Evolutionary conservation across 345 rosid genomes (phyloP).

Genomic region (Populus alba): DNA sequence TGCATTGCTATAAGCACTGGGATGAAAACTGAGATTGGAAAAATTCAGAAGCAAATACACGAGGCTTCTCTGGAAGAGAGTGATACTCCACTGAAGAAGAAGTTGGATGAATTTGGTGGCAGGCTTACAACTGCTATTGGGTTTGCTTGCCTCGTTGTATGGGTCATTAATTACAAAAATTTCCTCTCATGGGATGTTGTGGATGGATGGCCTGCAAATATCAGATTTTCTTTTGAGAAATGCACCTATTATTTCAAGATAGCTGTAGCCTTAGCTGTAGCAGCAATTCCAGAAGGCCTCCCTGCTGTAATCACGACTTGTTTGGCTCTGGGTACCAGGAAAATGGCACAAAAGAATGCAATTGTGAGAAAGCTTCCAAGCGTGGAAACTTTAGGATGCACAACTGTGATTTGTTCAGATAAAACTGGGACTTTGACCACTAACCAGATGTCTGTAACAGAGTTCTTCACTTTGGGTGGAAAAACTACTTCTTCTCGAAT

Average conservation of each 20-base stretch:
- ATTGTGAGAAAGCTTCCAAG: slow-evolving; percentile 88
- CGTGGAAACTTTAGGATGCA: slow-evolving; percentile 94
- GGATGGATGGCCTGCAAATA: slow-evolving; percentile 69
- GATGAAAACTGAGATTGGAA: slow-evolving; percentile 91
- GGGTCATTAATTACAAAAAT: slow-evolving; percentile 81
- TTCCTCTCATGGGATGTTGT: slow-evolving; percentile 72
- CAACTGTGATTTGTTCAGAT: slow-evolving; percentile 95
- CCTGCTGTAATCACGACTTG: slow-evolving; percentile 94
- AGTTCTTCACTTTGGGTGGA: slow-evolving; percentile 74
- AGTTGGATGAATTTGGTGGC: slow-evolving; percentile 80
- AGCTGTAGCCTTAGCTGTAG: slow-evolving; percentile 92
- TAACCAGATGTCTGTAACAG: slow-evolving; percentile 87
- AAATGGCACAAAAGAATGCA: slow-evolving; percentile 95
- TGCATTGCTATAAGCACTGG: slow-evolving; percentile 68
- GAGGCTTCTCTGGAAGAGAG: slow-evolving; percentile 81
- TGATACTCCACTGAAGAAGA: slow-evolving; percentile 85
- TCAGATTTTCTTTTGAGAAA: slow-evolving; percentile 73
- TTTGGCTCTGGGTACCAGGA: slow-evolving; percentile 83
- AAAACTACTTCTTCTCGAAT: slow-evolving; percentile 48
- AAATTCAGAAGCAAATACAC: slow-evolving; percentile 83
- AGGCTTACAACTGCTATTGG: slow-evolving; percentile 76
- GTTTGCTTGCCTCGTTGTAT: slow-evolving; percentile 68
- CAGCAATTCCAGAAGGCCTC: slow-evolving; percentile 95
- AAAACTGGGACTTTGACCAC: slow-evolving; percentile 93
- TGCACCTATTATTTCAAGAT: slow-evolving; percentile 94